Percentiles rank a stretch among this genome's conserved stretches.
Conservation (phyloP, 148 eudicot genomes). For the Bassia scoparia region DNA sequence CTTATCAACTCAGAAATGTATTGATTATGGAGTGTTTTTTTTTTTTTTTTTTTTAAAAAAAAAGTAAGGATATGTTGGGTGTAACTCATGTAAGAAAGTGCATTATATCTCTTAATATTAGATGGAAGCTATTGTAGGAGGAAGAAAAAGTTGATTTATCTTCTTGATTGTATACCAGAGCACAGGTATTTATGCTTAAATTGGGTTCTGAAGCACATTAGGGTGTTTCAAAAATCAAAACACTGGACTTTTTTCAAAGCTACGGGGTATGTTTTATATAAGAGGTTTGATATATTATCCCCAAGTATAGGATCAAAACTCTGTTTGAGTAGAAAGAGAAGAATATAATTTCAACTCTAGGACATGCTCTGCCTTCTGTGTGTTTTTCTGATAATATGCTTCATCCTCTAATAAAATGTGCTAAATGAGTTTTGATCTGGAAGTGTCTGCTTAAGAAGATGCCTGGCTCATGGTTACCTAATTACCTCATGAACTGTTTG, state of each 20-base stretch:
- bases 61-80: no score
- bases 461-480: background rate
- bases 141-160: background rate
- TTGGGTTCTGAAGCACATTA: background rate
- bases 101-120: no score
- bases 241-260: background rate
- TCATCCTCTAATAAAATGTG: no score
- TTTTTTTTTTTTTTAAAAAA: background rate
- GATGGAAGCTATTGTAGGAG: background rate
- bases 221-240: background rate
- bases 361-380: background rate
- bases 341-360: background rate
- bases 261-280: background rate
- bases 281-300: background rate
- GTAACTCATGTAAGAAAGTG: no score
- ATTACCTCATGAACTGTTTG: slow-evolving; percentile 16
- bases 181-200: background rate
- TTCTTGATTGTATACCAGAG: background rate
- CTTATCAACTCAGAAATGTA: background rate
- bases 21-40: no score
- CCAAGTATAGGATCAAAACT: background rate
- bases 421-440: background rate
- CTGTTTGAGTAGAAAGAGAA: background rate
- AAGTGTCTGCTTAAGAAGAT: background rate
- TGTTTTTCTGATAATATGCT: background rate